Evolutionary conservation across 2,329 filamentous ascomycete genomes (phyloP).

Genomic region (Cladophialophora bantiana): DNA sequence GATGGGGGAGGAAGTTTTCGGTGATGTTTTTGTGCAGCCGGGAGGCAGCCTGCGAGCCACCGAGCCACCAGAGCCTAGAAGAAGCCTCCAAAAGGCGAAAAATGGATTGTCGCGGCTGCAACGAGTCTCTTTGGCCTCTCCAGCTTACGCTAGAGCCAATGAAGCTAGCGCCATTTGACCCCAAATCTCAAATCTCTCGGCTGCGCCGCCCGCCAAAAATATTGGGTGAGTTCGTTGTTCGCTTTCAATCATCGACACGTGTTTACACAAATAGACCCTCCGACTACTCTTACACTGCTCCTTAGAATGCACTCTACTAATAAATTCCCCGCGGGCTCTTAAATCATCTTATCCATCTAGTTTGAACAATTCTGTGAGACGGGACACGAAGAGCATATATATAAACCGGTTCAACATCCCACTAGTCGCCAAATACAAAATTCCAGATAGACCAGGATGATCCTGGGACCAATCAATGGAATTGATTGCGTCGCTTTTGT

Average conservation of each 20-base stretch:
- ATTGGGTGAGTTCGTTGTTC: too few species aligned
- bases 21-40: not conserved
- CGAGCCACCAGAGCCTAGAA: constrained; percentile 8
- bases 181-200: not conserved
- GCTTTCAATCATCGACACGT: too few species aligned
- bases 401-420: not conserved
- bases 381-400: not conserved
- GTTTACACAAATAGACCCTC: too few species aligned
- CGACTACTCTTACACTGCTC: too few species aligned
- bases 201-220: not conserved
- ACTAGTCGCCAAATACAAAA: not conserved
- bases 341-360: not conserved
- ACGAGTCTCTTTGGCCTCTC: constrained; percentile 1
- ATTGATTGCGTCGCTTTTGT: constrained; percentile 78
- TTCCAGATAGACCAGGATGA: constrained; percentile 60
- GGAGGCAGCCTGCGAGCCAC: not conserved
- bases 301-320: not conserved
- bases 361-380: not conserved
- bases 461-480: constrained; percentile 75
- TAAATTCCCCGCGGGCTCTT: not conserved
- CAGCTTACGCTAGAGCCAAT: constrained; percentile 14
- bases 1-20: not conserved
- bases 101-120: constrained; percentile 6
- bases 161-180: constrained; percentile 7
- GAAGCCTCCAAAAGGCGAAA: not conserved